phyloP scores from a whole-genome alignment of 345 rosid genomes.

The Sisymbrium altissimum region DNA sequence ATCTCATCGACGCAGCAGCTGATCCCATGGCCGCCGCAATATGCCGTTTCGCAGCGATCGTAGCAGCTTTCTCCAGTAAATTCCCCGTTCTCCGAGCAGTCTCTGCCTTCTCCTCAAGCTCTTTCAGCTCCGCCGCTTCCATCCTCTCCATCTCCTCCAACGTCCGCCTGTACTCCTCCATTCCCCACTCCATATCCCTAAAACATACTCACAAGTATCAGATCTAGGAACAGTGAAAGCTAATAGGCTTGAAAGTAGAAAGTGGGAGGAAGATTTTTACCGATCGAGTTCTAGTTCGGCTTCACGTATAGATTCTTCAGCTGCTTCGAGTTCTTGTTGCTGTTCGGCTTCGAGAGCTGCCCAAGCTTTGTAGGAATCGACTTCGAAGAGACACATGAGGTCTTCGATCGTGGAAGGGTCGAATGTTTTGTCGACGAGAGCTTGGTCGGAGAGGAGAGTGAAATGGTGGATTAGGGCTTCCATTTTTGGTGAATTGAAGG shows the following conservation, averaged over 20 bases:
- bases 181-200: constrained; percentile 63
- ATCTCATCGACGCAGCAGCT: constrained; percentile 79
- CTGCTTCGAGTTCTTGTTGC: constrained; percentile 40
- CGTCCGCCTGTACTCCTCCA: constrained; percentile 65
- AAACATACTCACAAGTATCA: background rate
- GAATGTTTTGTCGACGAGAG: constrained; percentile 64
- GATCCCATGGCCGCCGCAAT: constrained; percentile 73
- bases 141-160: constrained; percentile 71
- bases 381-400: constrained; percentile 75
- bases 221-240: background rate
- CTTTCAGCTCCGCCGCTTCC: constrained; percentile 38
- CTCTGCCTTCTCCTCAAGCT: constrained; percentile 54
- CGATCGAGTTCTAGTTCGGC: constrained; percentile 69
- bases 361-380: constrained; percentile 85
- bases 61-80: constrained; percentile 57
- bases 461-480: constrained; percentile 77
- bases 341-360: constrained; percentile 59
- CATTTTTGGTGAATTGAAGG: constrained; percentile 36
- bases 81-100: constrained; percentile 60
- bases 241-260: background rate
- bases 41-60: constrained; percentile 58
- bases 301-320: constrained; percentile 42
- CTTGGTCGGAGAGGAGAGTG: constrained; percentile 67
- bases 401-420: constrained; percentile 72
- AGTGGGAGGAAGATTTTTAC: background rate